Conservation (phyloP, 78 protist genomes). For the Dictyostelium citrinum region DNA sequence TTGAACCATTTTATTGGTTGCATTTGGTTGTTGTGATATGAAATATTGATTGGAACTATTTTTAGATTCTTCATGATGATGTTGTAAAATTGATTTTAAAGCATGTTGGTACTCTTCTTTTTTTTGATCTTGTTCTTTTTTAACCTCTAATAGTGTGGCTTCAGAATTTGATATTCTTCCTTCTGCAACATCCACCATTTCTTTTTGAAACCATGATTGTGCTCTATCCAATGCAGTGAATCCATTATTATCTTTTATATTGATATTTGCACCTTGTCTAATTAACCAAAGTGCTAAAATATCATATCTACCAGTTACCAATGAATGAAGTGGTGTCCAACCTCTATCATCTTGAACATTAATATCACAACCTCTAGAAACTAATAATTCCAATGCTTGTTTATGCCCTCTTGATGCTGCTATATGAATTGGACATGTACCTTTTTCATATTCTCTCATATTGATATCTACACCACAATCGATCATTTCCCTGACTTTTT, state of each 20-base stretch:
- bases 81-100: neutral
- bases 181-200: slow-evolving; percentile 28
- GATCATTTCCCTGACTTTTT: slow-evolving; percentile 56
- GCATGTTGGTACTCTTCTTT: neutral
- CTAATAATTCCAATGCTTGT: slow-evolving; percentile 53
- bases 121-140: neutral
- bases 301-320: slow-evolving; percentile 46
- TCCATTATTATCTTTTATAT: slow-evolving; percentile 19
- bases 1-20: neutral
- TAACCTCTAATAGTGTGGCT: neutral
- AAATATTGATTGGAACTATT: neutral
- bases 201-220: slow-evolving; percentile 61
- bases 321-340: slow-evolving; percentile 49
- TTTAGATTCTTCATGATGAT: neutral
- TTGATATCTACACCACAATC: slow-evolving; percentile 63
- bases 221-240: slow-evolving; percentile 50
- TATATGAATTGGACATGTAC: slow-evolving; percentile 60
- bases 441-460: slow-evolving; percentile 64
- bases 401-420: slow-evolving; percentile 55
- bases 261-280: slow-evolving; percentile 50
- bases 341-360: slow-evolving; percentile 45
- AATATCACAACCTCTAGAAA: slow-evolving; percentile 51
- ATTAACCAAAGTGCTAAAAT: slow-evolving; percentile 62
- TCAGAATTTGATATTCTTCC: slow-evolving; percentile 21
- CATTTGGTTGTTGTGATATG: neutral